Percentiles rank a stretch among this genome's conserved stretches.
Evolutionary conservation across 2,329 filamentous ascomycete species (phyloP).

Genomic region (Neofusicoccum parvum): DNA sequence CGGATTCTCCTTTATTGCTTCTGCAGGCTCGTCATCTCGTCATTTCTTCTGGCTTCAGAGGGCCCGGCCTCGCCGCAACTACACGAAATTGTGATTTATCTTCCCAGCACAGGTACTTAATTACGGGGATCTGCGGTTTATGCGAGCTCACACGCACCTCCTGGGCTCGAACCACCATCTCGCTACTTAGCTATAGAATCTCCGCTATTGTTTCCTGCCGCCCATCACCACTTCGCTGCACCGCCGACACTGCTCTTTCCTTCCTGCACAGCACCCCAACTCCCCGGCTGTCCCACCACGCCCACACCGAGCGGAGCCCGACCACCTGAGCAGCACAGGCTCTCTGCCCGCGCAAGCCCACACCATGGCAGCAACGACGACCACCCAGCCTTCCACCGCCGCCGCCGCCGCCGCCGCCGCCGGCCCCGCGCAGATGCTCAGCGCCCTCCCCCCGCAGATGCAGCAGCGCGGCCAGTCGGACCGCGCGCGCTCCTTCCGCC

Average conservation of each 20-base stretch:
- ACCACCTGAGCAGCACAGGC: too few relatives aligned
- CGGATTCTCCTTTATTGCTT: constrained; percentile 5
- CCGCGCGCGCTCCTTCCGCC: constrained; percentile 16
- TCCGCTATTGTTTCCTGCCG: constrained; percentile 12
- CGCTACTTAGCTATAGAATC: constrained; percentile 12
- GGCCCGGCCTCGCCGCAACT: neutral
- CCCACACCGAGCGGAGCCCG: neutral
- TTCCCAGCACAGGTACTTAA: constrained; percentile 11
- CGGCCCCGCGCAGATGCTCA: neutral
- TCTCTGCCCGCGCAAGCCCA: too few relatives aligned
- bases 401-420: neutral
- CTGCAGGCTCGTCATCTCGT: neutral
- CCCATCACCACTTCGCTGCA: constrained; percentile 9
- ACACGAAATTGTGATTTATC: constrained; percentile 17
- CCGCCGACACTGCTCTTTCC: neutral
- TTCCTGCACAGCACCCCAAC: neutral
- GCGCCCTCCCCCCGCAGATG: neutral
- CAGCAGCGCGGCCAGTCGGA: neutral
- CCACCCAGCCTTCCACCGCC: neutral
- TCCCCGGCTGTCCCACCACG: neutral
- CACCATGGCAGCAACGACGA: neutral
- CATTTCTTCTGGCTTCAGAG: neutral
- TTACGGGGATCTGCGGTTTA: constrained; percentile 17
- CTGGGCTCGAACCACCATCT: constrained; percentile 16
- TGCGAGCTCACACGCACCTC: constrained; percentile 12